Evolutionary conservation across 495 filamentous ascomycete species (phyloP), one percentile per base, ranked within the genome.

Genomic region (Pyrenopolyporus hunteri): DNA sequence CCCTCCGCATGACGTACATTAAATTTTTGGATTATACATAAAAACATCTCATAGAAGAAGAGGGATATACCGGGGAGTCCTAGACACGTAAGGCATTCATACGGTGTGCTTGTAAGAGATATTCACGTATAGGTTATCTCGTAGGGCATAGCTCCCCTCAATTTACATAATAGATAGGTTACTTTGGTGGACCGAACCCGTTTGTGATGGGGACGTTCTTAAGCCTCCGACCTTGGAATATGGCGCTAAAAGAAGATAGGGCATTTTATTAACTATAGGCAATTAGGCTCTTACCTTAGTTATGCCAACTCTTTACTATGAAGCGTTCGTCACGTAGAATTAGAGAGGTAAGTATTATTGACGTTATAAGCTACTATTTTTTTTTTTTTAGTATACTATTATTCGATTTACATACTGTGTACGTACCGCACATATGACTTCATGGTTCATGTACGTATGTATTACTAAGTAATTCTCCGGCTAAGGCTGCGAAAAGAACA

Each of bases 81-180:
- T 14, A 39, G 36, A n/a, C n/a, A n/a, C n/a, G n/a, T n/a, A n/a
- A n/a, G n/a, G n/a, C n/a, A n/a, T n/a, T n/a, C n/a, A n/a, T n/a
- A n/a, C n/a, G n/a, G n/a, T n/a, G n/a, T n/a, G n/a, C n/a, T n/a
- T n/a, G n/a, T n/a, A n/a, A n/a, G n/a, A n/a, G 36, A 16, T 22
- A 39, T 9, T 14, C 9, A n/a, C n/a, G n/a, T n/a, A n/a, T 42
- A 42, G 23, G 23, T 42, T 17, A 39, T 39, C 16, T 36, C 35
- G 19, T 57, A 58, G 36, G 55, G 55, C 55, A 58, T 49, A 58
- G 45, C 37, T 59, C 40, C 37, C 47, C 35, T 7, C 42, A 43
- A 33, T 39, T 54, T 59, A 51, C 56, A 51, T 51, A 51, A 59
- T 44, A 46, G 36, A 26, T 45, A 31, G 29, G 8, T 51, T 59